Evolutionary conservation across 2,329 filamentous ascomycete species (phyloP).

Genomic region (Ceratocystis huliohia): DNA sequence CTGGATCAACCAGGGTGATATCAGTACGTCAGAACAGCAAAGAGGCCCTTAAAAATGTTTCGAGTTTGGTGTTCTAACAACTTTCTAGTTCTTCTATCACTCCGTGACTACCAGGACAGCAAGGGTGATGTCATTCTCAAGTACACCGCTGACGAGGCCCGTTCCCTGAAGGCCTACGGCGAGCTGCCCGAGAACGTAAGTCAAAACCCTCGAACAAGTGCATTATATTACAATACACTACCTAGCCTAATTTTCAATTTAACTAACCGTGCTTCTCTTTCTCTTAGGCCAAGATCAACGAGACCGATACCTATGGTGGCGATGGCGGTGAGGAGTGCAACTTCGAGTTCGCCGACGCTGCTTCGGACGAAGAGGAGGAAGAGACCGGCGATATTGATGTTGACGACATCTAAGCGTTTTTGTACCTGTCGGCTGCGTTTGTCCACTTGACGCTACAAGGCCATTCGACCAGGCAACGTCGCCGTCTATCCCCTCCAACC

Average conservation of each 20-base stretch:
- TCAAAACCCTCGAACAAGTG: background rate
- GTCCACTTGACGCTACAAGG: slow-evolving; percentile 1
- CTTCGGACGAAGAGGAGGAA: slow-evolving; percentile 44
- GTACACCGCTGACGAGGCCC: slow-evolving; percentile 91
- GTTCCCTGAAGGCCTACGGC: slow-evolving; percentile 90
- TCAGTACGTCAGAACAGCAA: slow-evolving; percentile 29
- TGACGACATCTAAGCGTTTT: slow-evolving; percentile 67
- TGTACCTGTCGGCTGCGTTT: background rate
- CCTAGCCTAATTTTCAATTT: background rate
- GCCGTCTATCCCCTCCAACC: background rate
- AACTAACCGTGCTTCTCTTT: background rate
- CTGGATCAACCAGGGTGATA: slow-evolving; percentile 98
- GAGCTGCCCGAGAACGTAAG: slow-evolving; percentile 70
- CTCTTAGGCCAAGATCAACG: slow-evolving; percentile 87
- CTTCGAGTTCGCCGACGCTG: slow-evolving; percentile 98
- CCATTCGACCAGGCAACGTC: slow-evolving; percentile 19
- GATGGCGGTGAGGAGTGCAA: slow-evolving; percentile 90
- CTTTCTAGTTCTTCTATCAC: slow-evolving; percentile 55
- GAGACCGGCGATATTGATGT: slow-evolving; percentile 73
- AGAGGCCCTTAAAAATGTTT: background rate
- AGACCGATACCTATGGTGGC: slow-evolving; percentile 88
- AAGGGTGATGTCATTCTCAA: slow-evolving; percentile 96
- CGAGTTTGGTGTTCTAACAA: background rate
- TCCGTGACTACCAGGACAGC: slow-evolving; percentile 87
- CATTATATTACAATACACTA: background rate